Conservation (phyloP, 768 basidiomycete genomes). For the Erythrobasidium yunnanense region DNA sequence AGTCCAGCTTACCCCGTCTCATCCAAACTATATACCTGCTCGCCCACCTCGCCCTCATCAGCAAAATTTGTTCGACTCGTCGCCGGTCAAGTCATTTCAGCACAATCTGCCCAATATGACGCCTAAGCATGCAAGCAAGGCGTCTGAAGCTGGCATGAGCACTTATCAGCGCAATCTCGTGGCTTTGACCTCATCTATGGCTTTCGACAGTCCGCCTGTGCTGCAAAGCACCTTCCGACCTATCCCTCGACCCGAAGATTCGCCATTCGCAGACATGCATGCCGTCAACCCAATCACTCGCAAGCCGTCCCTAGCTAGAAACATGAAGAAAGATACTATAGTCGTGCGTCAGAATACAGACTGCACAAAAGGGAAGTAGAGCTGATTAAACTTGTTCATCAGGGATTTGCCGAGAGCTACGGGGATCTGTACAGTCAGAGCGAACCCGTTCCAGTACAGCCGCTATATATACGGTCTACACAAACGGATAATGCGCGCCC, state of each 20-base stretch:
- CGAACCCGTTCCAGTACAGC: background rate
- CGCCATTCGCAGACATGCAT: background rate
- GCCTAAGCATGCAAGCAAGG: too few relatives aligned
- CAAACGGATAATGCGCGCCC: background rate
- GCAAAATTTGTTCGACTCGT: background rate
- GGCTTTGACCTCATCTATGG: conserved; percentile 12
- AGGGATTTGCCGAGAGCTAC: conserved; percentile 22
- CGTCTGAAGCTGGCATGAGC: background rate
- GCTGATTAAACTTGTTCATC: background rate
- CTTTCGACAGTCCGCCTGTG: conserved; percentile 7
- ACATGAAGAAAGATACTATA: conserved; percentile 6
- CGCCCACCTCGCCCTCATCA: background rate
- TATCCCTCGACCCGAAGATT: background rate
- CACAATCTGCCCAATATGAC: background rate
- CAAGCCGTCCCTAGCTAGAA: background rate
- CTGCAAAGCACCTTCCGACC: background rate
- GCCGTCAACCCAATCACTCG: background rate
- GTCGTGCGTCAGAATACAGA: conserved; percentile 9
- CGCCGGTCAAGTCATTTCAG: background rate
- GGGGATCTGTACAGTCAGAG: background rate
- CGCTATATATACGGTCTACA: background rate
- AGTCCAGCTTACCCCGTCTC: background rate
- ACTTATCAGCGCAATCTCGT: conserved; percentile 8
- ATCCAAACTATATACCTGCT: conserved; percentile 2
- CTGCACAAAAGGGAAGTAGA: too few relatives aligned